These are phyloP conservation scores for Arachnomyces sp. DNA, from an alignment of 2,329 filamentous ascomycete species.

Conservation along the genomic window DNA sequence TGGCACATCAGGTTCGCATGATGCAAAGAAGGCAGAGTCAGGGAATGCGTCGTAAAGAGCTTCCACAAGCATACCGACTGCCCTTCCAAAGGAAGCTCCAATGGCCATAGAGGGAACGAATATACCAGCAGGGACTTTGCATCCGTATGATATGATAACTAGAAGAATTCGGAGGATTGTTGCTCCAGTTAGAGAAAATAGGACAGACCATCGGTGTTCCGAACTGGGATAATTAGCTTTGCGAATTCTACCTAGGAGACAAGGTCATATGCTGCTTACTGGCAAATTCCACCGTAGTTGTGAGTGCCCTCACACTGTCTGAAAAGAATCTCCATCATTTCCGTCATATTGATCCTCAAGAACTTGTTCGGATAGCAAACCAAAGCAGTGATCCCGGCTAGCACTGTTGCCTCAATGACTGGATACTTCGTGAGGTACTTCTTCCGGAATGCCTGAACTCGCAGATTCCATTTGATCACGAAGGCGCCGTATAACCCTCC, in stretches of 20 bases:
- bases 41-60: slow-evolving; percentile 79
- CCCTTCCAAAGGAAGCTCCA: slow-evolving; percentile 85
- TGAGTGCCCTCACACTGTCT: slow-evolving; percentile 82
- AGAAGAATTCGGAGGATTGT: slow-evolving; percentile 73
- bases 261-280: slow-evolving; percentile 39
- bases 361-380: slow-evolving; percentile 98
- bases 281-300: slow-evolving; percentile 84
- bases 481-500: slow-evolving; percentile 92
- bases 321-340: slow-evolving; percentile 98
- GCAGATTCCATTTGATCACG: slow-evolving; percentile 95
- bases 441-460: slow-evolving; percentile 85
- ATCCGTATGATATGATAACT: slow-evolving; percentile 93
- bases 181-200: slow-evolving; percentile 67
- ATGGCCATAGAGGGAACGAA: slow-evolving; percentile 98
- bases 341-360: slow-evolving; percentile 93
- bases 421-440: slow-evolving; percentile 80
- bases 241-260: neutral
- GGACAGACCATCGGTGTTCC: slow-evolving; percentile 66
- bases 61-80: slow-evolving; percentile 91
- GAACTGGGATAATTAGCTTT: slow-evolving; percentile 27
- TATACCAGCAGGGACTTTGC: slow-evolving; percentile 94
- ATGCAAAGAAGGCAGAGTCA: slow-evolving; percentile 71
- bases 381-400: slow-evolving; percentile 76
- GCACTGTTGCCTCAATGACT: slow-evolving; percentile 72
- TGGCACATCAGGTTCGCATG: slow-evolving; percentile 81